Conservation (phyloP, 1,139 yeast genomes). For the Torulaspora globosa region DNA sequence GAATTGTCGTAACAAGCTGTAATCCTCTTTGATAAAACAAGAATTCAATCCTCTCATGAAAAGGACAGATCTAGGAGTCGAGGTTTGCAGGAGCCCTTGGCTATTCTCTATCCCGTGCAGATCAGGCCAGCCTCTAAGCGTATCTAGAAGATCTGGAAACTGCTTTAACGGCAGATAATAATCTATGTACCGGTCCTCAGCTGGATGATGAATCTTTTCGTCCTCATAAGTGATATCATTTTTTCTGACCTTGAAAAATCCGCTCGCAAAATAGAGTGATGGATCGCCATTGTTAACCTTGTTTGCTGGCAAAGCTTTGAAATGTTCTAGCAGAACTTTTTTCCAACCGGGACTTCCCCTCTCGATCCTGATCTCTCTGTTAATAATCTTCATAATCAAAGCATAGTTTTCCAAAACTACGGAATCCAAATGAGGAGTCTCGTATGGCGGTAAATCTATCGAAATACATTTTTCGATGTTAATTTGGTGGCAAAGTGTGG, state of each 20-base stretch:
- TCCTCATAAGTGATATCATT: constrained; percentile 17
- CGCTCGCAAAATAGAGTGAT: constrained; percentile 32
- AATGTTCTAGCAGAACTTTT: constrained; percentile 17
- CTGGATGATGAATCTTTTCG: constrained; percentile 1
- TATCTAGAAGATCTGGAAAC: constrained; percentile 27
- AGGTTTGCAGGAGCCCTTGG: constrained; percentile 9
- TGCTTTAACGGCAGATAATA: constrained; percentile 26
- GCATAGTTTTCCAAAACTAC: constrained; percentile 23
- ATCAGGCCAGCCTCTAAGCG: constrained; percentile 29
- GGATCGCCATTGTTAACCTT: constrained; percentile 15
- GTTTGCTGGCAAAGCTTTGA: constrained; percentile 20
- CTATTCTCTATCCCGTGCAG: constrained; percentile 8
- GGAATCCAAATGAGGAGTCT: constrained; percentile 22
- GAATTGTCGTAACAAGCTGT: constrained; percentile 15
- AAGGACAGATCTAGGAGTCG: constrained; percentile 20
- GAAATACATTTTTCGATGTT: constrained; percentile 29
- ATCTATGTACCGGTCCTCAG: constrained; percentile 21
- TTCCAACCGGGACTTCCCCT: constrained; percentile 29
- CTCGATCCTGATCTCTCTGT: constrained; percentile 24
- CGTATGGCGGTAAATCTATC: constrained; percentile 35
- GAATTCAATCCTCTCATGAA: constrained; percentile 30
- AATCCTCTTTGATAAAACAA: constrained; percentile 21
- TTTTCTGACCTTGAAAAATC: constrained; percentile 23
- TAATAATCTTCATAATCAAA: constrained; percentile 22
- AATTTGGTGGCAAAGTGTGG: constrained; percentile 19